phyloP scores from a whole-genome alignment of 2,329 filamentous ascomycete genomes.

The Alternaria novae-zelandiae region DNA sequence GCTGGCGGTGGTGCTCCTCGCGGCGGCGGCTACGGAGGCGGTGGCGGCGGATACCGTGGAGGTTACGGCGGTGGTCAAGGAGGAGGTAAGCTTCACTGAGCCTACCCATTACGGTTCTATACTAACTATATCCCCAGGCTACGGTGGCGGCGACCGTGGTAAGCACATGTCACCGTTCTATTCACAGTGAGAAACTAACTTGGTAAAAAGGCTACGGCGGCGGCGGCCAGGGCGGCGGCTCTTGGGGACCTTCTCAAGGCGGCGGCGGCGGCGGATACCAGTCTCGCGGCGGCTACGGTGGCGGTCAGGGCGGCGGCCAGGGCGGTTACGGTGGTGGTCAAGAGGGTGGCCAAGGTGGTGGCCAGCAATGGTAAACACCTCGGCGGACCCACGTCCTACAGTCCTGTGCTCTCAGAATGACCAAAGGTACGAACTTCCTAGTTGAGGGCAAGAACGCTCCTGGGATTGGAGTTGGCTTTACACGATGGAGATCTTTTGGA shows the following conservation, averaged over 20 bases:
- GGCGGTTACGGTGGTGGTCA: slow-evolving; percentile 27
- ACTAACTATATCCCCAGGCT: slow-evolving; percentile 17
- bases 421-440: slow-evolving; percentile 8
- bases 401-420: slow-evolving; percentile 20
- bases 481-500: slow-evolving; percentile 21
- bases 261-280: slow-evolving; percentile 42
- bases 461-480: slow-evolving; percentile 8
- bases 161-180: slow-evolving; percentile 16
- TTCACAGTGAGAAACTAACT: slow-evolving; percentile 5
- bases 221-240: slow-evolving; percentile 38
- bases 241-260: slow-evolving; percentile 26
- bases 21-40: slow-evolving; percentile 41
- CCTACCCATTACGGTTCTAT: not conserved
- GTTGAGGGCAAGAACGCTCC: slow-evolving; percentile 13
- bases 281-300: slow-evolving; percentile 40
- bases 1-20: slow-evolving; percentile 59
- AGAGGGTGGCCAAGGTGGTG: slow-evolving; percentile 37
- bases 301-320: slow-evolving; percentile 33
- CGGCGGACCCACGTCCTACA: slow-evolving; percentile 6
- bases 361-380: slow-evolving; percentile 44
- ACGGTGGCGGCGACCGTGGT: slow-evolving; percentile 43
- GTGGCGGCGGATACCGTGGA: slow-evolving; percentile 35
- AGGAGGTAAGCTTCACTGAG: slow-evolving; percentile 19
- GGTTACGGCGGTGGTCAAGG: slow-evolving; percentile 36
- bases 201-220: slow-evolving; percentile 21